Conservation (phyloP, 345 rosid species). For the Pistacia vera region DNA sequence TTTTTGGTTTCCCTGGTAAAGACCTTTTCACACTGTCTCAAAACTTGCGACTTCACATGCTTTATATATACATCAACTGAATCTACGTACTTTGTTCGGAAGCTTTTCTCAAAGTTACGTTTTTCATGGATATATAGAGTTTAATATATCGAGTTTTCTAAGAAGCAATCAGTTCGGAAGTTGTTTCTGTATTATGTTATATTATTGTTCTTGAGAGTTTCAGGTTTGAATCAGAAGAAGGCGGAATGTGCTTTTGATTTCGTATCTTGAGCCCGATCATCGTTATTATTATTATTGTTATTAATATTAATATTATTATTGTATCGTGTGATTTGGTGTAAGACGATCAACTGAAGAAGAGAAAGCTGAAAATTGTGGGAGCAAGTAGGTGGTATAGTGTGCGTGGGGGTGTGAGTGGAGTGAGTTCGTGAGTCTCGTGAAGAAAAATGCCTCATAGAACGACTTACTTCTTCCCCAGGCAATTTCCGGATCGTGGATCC, state of each 20-base stretch:
- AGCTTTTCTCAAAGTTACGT: neutral
- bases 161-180: neutral
- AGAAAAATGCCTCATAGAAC: constrained; percentile 88
- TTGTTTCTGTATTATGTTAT: neutral
- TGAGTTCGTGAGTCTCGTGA: constrained; percentile 15
- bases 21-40: neutral
- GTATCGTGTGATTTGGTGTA: neutral
- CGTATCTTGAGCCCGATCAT: neutral
- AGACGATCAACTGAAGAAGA: neutral
- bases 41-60: neutral
- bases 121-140: neutral
- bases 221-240: constrained; percentile 3
- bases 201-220: neutral
- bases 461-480: constrained; percentile 98
- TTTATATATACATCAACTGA: neutral
- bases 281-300: neutral
- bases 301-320: neutral
- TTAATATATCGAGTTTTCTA: neutral
- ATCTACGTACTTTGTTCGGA: neutral
- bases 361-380: neutral
- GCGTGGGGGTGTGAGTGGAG: neutral
- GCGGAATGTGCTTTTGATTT: neutral
- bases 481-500: constrained; percentile 80
- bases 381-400: neutral
- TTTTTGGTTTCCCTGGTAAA: neutral